Evolutionary conservation across 306 rosid genomes (phyloP).

Genomic region (Citrullus amarus): DNA sequence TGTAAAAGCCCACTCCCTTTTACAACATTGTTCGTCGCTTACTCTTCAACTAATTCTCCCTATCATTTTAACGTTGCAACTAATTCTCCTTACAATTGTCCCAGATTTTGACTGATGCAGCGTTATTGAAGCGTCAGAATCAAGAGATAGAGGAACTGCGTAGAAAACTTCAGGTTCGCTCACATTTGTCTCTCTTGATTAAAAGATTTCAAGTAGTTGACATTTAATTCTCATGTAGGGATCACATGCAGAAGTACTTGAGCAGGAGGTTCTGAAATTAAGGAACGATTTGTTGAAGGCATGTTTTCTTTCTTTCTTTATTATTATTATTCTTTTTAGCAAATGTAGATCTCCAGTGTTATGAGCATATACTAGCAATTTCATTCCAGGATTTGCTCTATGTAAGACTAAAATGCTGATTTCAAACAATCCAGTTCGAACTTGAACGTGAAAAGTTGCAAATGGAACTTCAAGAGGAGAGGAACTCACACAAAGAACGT

Average conservation of each 20-base stretch:
- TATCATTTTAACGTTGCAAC: neutral
- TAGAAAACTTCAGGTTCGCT: conserved; percentile 65
- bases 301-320: neutral
- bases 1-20: no score
- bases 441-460: conserved; percentile 84
- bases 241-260: conserved; percentile 86
- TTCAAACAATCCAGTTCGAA: conserved; percentile 49
- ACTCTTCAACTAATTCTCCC: no score
- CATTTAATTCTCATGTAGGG: conserved; percentile 35
- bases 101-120: conserved; percentile 89
- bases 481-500: conserved; percentile 52
- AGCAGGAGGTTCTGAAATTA: conserved; percentile 77
- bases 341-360: neutral
- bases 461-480: conserved; percentile 70
- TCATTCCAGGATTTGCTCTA: neutral
- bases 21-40: no score
- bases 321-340: neutral
- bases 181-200: conserved; percentile 5
- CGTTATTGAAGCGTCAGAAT: conserved; percentile 84
- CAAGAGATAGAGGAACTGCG: conserved; percentile 87
- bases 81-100: conserved; percentile 8
- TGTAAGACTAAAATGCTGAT: conserved; percentile 6
- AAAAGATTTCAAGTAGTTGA: conserved; percentile 7
- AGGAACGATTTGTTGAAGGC: conserved; percentile 87
- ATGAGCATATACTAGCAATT: neutral